Evolutionary conservation across 345 rosid genomes (phyloP).

Genomic region (Erucastrum elatum): DNA sequence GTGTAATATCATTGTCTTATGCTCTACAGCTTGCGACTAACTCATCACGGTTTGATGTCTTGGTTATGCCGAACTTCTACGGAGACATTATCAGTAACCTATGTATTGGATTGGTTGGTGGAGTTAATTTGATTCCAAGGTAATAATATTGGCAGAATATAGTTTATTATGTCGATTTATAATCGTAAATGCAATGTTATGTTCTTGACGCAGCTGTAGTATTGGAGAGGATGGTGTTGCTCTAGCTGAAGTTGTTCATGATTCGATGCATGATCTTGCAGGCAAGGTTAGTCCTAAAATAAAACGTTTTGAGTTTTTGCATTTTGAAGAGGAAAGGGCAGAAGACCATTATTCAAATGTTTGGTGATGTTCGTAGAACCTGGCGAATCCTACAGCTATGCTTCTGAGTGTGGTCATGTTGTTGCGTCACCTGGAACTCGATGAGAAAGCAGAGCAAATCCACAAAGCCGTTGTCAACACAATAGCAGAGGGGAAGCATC

Average conservation of each 20-base stretch:
- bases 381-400: too few species aligned
- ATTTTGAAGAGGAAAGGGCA: neutral
- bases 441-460: slow-evolving; percentile 74
- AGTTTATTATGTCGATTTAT: too few species aligned
- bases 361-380: too few species aligned
- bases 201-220: slow-evolving; percentile 52
- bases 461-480: slow-evolving; percentile 72
- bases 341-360: neutral
- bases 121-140: too few species aligned
- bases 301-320: neutral
- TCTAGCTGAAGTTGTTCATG: slow-evolving; percentile 98
- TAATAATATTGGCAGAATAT: too few species aligned
- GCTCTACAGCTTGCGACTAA: too few species aligned
- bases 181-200: neutral
- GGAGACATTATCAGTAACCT: too few species aligned
- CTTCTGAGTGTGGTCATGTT: neutral
- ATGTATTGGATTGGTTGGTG: too few species aligned
- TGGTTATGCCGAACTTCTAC: too few species aligned
- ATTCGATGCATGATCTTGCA: slow-evolving; percentile 33
- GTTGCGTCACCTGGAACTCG: neutral
- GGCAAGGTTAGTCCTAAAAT: neutral
- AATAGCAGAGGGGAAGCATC: slow-evolving; percentile 74
- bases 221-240: slow-evolving; percentile 90
- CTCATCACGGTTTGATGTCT: too few species aligned
- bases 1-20: too few species aligned